Evolutionary conservation across 768 basidiomycete species (phyloP).

Genomic region (Pulveroboletus sp.): DNA sequence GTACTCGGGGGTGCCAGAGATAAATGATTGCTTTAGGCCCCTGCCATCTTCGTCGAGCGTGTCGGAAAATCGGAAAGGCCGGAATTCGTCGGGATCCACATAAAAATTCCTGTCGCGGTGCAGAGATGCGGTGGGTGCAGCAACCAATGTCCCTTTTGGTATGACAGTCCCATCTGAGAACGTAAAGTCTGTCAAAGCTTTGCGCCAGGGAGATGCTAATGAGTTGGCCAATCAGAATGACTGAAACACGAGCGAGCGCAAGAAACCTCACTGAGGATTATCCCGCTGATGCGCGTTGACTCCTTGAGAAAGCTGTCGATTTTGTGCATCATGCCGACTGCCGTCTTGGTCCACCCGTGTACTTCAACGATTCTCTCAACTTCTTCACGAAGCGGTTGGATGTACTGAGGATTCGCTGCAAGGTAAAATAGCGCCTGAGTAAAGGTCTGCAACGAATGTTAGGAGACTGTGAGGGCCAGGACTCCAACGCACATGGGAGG

Average conservation of each 20-base stretch:
- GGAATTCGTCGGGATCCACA: constrained; percentile 36
- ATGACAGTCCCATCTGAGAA: constrained; percentile 31
- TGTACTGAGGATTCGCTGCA: constrained; percentile 33
- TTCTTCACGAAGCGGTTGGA: constrained; percentile 27
- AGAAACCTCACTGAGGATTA: constrained; percentile 19
- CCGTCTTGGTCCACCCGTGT: constrained; percentile 26
- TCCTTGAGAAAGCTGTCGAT: constrained; percentile 42
- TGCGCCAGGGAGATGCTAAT: constrained; percentile 31
- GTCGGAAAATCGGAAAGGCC: constrained; percentile 27
- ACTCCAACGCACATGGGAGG: constrained; percentile 10
- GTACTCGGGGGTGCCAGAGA: no score
- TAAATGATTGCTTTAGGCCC: no score
- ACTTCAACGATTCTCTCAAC: no score
- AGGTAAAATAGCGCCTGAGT: constrained; percentile 35
- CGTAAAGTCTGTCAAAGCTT: constrained; percentile 28
- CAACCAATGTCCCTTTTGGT: constrained; percentile 29
- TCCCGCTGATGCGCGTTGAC: constrained; percentile 27
- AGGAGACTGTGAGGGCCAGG: background rate
- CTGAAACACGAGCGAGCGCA: no score
- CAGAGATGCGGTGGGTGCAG: constrained; percentile 14
- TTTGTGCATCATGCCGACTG: constrained; percentile 30
- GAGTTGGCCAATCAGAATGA: no score
- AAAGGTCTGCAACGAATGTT: constrained; percentile 21
- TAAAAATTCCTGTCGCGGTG: constrained; percentile 26
- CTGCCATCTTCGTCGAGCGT: constrained; percentile 24